A percentile compares a stretch with the other conserved stretches of the same genome.
phyloP scores from a whole-genome alignment of 495 filamentous ascomycete species.

The Daldinia caldariorum region DNA sequence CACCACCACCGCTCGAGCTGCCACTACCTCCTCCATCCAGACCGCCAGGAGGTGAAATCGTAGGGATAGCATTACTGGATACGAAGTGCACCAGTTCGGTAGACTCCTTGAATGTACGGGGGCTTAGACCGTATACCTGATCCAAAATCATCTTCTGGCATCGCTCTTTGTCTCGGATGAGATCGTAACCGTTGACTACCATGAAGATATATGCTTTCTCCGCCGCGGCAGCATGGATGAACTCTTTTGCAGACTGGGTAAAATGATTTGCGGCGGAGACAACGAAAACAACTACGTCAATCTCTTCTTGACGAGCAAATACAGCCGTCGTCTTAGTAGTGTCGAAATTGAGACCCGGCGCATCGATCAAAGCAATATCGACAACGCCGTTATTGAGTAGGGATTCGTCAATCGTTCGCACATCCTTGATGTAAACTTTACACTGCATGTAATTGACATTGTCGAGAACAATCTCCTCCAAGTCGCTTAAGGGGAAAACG shows the following conservation, averaged over 20 bases:
- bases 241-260: slow-evolving; percentile 93
- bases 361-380: slow-evolving; percentile 97
- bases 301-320: slow-evolving; percentile 96
- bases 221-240: slow-evolving; percentile 92
- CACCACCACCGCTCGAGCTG: slow-evolving; percentile 63
- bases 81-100: slow-evolving; percentile 96
- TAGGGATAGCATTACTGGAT: slow-evolving; percentile 92
- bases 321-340: slow-evolving; percentile 96
- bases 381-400: slow-evolving; percentile 97
- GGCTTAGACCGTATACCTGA: slow-evolving; percentile 84
- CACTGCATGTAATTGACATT: slow-evolving; percentile 89
- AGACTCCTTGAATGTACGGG: slow-evolving; percentile 90
- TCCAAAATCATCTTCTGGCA: slow-evolving; percentile 89
- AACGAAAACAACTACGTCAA: slow-evolving; percentile 98
- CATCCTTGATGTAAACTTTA: slow-evolving; percentile 96
- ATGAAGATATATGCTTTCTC: slow-evolving; percentile 99
- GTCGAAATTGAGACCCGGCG: slow-evolving; percentile 93
- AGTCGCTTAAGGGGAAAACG: slow-evolving; percentile 75
- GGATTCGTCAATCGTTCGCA: slow-evolving; percentile 89
- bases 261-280: slow-evolving; percentile 98
- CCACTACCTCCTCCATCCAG: slow-evolving; percentile 69
- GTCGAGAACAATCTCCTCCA: slow-evolving; percentile 91
- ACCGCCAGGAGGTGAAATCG: slow-evolving; percentile 63
- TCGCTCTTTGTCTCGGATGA: slow-evolving; percentile 87
- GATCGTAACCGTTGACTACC: slow-evolving; percentile 96